Conservation (phyloP, 371 early-diverging fungal genomes). For the Saksenaea oblongispora region DNA sequence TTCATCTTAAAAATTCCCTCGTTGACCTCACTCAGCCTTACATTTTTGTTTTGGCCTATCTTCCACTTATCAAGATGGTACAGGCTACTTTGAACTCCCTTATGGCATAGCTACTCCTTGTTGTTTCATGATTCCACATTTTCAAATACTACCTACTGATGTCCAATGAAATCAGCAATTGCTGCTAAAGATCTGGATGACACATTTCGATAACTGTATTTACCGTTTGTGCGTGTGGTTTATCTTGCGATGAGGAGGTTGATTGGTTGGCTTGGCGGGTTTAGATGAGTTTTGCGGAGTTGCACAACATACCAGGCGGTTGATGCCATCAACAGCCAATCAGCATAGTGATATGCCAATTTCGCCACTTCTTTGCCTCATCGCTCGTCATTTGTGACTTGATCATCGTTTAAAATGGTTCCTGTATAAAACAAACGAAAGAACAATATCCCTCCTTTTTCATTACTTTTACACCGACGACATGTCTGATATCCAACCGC, state of each 20-base stretch:
- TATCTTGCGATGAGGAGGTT: no score
- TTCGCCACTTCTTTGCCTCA: constrained; percentile 9
- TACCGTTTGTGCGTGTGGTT: no score
- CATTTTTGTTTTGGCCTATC: constrained; percentile 32
- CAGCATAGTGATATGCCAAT: not conserved
- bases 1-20: constrained; percentile 25
- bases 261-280: not conserved
- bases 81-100: not conserved
- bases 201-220: no score
- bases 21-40: constrained; percentile 30
- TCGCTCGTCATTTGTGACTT: constrained; percentile 9
- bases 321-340: constrained; percentile 9
- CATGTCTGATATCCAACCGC: not conserved
- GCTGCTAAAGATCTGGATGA: no score
- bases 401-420: not conserved
- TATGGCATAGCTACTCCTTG: not conserved
- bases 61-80: constrained; percentile 18
- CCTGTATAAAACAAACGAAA: not conserved
- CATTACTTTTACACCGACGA: not conserved
- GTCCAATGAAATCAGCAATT: no score
- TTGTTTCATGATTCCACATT: not conserved
- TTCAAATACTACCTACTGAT: not conserved
- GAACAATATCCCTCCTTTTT: not conserved
- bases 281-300: not conserved
- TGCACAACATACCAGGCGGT: not conserved